These are phyloP conservation scores for Boletus vinaceobasis DNA, from an alignment of 768 basidiomycete species.

Conservation along the genomic window DNA sequence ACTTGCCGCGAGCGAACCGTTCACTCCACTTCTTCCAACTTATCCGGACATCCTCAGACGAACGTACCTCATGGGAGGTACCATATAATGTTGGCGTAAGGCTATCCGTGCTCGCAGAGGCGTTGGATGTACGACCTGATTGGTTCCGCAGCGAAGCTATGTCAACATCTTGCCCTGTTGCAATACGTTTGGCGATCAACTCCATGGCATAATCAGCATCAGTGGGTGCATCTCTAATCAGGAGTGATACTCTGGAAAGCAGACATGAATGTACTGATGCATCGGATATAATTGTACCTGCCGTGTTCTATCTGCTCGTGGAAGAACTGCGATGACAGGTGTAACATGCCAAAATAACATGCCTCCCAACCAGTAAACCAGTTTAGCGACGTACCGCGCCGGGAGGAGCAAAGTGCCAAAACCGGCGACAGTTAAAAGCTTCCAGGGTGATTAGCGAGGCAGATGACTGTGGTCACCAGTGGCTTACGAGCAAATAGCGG, in stretches of 20 bases:
- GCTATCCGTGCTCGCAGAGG: constrained; percentile 9
- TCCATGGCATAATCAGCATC: constrained; percentile 72
- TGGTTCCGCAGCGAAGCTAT: constrained; percentile 27
- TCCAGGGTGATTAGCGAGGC: constrained; percentile 1
- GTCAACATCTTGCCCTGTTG: constrained; percentile 48
- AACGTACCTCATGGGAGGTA: neutral
- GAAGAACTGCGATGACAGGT: constrained; percentile 53
- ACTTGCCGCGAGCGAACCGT: constrained; percentile 45
- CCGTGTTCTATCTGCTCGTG: constrained; percentile 46
- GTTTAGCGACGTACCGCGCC: constrained; percentile 47
- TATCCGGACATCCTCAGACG: constrained; percentile 23
- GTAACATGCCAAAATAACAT: constrained; percentile 60
- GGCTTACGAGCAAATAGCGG: constrained; percentile 46
- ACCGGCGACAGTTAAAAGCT: constrained; percentile 38
- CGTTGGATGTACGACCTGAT: constrained; percentile 14
- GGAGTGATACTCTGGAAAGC: constrained; percentile 41
- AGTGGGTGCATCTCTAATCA: constrained; percentile 54
- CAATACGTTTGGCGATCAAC: constrained; percentile 57
- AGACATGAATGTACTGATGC: neutral
- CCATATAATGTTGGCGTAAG: neutral
- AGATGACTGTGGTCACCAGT: neutral
- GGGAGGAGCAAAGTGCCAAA: constrained; percentile 46
- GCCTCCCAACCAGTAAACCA: constrained; percentile 44
- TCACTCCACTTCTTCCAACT: constrained; percentile 60
- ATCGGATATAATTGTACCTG: constrained; percentile 20